Evolutionary conservation across 1,284 basidiomycete genomes (phyloP).

Genomic region (Ceratobasidium sp.): DNA sequence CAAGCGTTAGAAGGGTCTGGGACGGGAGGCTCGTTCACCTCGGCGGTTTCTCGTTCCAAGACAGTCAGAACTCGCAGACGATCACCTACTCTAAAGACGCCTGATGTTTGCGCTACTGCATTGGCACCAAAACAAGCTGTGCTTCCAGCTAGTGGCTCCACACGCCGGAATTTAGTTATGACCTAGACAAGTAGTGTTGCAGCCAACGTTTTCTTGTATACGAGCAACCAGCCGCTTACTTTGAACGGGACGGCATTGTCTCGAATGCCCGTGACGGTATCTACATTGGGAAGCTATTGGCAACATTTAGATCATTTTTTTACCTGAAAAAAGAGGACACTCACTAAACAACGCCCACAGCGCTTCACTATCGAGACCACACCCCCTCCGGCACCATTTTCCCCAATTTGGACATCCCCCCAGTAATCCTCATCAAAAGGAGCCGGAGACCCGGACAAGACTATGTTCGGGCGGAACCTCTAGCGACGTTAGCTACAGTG

Average conservation of each 20-base stretch:
- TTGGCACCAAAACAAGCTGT: conserved; percentile 51
- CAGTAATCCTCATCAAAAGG: conserved; percentile 68
- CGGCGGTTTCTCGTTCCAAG: conserved; percentile 28
- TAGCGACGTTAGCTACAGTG: not conserved
- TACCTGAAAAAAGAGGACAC: conserved; percentile 52
- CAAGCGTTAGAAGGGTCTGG: not conserved
- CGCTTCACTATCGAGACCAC: conserved; percentile 70
- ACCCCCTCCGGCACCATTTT: conserved; percentile 28
- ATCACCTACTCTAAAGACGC: conserved; percentile 47
- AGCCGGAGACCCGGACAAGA: conserved; percentile 66
- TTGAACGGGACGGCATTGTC: conserved; percentile 76
- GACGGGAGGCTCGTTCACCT: conserved; percentile 1
- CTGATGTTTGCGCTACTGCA: conserved; percentile 43
- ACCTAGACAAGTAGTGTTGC: not conserved
- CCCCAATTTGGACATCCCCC: conserved; percentile 67
- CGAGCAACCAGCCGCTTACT: conserved; percentile 33
- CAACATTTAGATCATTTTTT: conserved; percentile 10
- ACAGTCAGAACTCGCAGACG: conserved; percentile 35
- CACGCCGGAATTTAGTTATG: conserved; percentile 30
- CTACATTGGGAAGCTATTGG: conserved; percentile 76
- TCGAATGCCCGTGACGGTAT: conserved; percentile 70
- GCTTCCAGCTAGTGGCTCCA: conserved; percentile 24
- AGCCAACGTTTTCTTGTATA: not conserved
- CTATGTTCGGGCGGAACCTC: conserved; percentile 80
- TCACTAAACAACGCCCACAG: conserved; percentile 77